A percentile compares a stretch with the other conserved stretches of the same genome.
phyloP scores from a whole-genome alignment of 495 filamentous ascomycete genomes.

The Parathielavia appendiculata region DNA sequence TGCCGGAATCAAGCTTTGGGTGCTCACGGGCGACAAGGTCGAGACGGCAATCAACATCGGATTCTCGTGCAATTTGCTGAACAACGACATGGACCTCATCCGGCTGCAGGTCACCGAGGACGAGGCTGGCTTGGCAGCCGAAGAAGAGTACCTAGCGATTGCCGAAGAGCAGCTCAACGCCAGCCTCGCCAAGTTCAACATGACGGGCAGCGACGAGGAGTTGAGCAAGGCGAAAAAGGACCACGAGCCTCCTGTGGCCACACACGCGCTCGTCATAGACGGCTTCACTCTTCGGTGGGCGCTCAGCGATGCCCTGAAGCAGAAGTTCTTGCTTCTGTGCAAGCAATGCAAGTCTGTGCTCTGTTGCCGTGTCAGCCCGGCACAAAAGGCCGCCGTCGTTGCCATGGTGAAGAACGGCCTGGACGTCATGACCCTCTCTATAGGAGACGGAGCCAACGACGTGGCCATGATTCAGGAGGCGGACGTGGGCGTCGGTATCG shows the following conservation, averaged over 20 bases:
- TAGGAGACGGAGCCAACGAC: conserved; percentile 97
- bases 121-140: conserved; percentile 35
- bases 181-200: conserved; percentile 63
- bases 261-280: conserved; percentile 95
- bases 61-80: conserved; percentile 95
- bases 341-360: conserved; percentile 97
- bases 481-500: conserved; percentile 96
- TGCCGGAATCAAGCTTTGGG: conserved; percentile 99
- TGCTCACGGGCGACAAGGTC: conserved; percentile 96
- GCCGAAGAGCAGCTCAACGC: conserved; percentile 68
- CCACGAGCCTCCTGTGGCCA: conserved; percentile 78
- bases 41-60: conserved; percentile 99
- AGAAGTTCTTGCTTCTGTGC: conserved; percentile 91
- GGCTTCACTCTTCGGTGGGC: conserved; percentile 91
- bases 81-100: conserved; percentile 97
- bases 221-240: conserved; percentile 70
- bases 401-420: conserved; percentile 86
- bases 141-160: conserved; percentile 44
- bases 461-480: conserved; percentile 99
- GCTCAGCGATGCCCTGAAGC: conserved; percentile 72
- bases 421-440: conserved; percentile 93
- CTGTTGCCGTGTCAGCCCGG: conserved; percentile 95
- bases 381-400: conserved; percentile 97
- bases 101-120: conserved; percentile 81
- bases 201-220: conserved; percentile 86